Percentiles rank a stretch among this genome's conserved stretches.
These are phyloP conservation scores for Gamarada debralockiae DNA, from an alignment of 495 filamentous ascomycete genomes.

Conservation along the genomic window DNA sequence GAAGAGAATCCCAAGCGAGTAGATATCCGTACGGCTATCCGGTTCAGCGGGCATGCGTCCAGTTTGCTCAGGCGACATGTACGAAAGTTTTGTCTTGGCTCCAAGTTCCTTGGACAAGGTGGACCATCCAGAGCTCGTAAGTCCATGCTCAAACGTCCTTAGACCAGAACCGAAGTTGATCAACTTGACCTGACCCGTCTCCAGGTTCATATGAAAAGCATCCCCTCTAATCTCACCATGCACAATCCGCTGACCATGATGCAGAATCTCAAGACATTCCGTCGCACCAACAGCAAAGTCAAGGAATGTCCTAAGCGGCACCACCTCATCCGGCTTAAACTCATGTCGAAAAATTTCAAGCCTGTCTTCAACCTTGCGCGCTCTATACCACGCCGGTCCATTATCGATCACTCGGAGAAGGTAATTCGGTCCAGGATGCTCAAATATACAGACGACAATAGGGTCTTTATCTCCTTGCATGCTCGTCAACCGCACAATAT, in stretches of 20 bases:
- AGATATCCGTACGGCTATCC: slow-evolving; percentile 86
- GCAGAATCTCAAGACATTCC: slow-evolving; percentile 79
- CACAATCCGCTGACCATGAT: slow-evolving; percentile 76
- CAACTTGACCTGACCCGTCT: slow-evolving; percentile 67
- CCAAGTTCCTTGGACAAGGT: slow-evolving; percentile 73
- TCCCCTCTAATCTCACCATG: slow-evolving; percentile 87
- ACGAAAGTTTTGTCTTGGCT: slow-evolving; percentile 78
- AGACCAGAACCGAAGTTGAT: slow-evolving; percentile 81
- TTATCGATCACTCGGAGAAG: slow-evolving; percentile 67
- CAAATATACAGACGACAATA: slow-evolving; percentile 72
- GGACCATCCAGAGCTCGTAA: slow-evolving; percentile 82
- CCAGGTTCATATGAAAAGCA: slow-evolving; percentile 76
- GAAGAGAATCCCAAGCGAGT: slow-evolving; percentile 80
- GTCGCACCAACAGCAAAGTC: slow-evolving; percentile 86
- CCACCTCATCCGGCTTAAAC: slow-evolving; percentile 44
- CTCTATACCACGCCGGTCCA: slow-evolving; percentile 48
- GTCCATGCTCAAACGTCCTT: slow-evolving; percentile 80
- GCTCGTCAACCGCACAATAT: slow-evolving; percentile 61
- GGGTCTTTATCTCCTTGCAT: slow-evolving; percentile 59
- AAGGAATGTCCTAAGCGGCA: slow-evolving; percentile 70
- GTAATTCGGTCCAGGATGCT: slow-evolving; percentile 72
- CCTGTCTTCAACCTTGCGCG: slow-evolving; percentile 9
- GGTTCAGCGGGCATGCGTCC: slow-evolving; percentile 86
- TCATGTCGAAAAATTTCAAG: slow-evolving; percentile 13
- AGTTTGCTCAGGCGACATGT: slow-evolving; percentile 88